Conservation (phyloP, 345 rosid species). For the Corchorus olitorius region DNA sequence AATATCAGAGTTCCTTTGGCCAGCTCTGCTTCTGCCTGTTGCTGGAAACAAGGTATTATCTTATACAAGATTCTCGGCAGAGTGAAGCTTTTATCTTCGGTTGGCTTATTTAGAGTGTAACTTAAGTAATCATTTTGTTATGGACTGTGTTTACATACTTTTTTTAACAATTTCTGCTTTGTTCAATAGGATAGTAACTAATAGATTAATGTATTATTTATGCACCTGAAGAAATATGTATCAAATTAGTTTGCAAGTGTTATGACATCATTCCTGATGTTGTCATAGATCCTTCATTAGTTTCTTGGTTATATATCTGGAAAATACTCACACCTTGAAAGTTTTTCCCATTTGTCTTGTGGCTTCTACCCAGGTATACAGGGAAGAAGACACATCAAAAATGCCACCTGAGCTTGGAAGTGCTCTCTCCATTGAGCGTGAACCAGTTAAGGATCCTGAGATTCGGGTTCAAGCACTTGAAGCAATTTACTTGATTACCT, state of each 20-base stretch:
- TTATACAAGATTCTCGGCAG: constrained; percentile 2
- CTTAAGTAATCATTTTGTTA: background rate
- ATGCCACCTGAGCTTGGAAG: constrained; percentile 90
- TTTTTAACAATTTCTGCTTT: background rate
- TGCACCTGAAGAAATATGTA: background rate
- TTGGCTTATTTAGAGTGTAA: background rate
- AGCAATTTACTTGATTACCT: constrained; percentile 78
- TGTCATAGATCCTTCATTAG: background rate
- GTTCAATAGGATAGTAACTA: constrained; percentile 7
- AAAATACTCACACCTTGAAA: background rate
- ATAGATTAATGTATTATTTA: background rate
- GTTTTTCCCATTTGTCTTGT: constrained; percentile 9
- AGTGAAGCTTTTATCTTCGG: background rate
- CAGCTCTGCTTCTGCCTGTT: constrained; percentile 89
- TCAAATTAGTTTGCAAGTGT: background rate
- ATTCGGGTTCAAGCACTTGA: constrained; percentile 80
- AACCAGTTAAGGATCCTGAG: constrained; percentile 76
- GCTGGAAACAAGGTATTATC: constrained; percentile 74
- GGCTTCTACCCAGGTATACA: constrained; percentile 49
- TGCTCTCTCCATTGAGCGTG: constrained; percentile 88
- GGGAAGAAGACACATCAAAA: constrained; percentile 64
- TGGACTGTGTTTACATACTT: background rate
- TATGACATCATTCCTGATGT: background rate
- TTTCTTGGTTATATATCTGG: background rate
- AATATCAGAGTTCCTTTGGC: constrained; percentile 92